Conservation (phyloP, 108 stramenopile species). For the Discostella pseudostelligera region DNA sequence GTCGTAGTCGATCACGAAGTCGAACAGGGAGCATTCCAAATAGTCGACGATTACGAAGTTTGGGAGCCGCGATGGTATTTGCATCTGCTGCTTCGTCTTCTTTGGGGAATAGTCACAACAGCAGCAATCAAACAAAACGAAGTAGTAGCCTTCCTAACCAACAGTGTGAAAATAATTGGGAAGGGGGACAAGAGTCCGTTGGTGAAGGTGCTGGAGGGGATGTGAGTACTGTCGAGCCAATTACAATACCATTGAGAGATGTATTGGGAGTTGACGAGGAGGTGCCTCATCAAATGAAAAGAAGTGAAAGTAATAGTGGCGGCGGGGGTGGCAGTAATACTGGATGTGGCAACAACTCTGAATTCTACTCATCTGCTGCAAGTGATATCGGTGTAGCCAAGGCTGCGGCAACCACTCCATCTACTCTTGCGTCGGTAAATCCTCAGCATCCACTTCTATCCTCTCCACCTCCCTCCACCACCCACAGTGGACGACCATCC, state of each 20-base stretch:
- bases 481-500: not conserved
- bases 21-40: not conserved
- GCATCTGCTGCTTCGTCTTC: not conserved
- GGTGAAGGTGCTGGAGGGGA: not conserved
- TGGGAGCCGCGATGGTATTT: conserved; percentile 10
- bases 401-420: not conserved
- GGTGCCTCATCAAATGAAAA: not conserved
- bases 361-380: not conserved
- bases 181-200: not conserved
- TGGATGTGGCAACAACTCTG: not conserved
- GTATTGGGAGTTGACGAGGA: conserved; percentile 8
- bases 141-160: too few species aligned
- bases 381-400: not conserved
- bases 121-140: not conserved
- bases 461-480: too few species aligned
- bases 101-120: not conserved
- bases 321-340: not conserved
- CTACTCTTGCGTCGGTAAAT: too few species aligned
- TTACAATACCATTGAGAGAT: not conserved
- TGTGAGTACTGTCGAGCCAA: not conserved
- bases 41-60: not conserved
- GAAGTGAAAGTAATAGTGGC: not conserved
- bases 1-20: conserved; percentile 3
- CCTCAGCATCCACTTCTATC: too few species aligned
- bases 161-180: too few species aligned